Base-by-base conservation (phyloP, 1,139 yeast species). In the Candida labiduridarum region DNA sequence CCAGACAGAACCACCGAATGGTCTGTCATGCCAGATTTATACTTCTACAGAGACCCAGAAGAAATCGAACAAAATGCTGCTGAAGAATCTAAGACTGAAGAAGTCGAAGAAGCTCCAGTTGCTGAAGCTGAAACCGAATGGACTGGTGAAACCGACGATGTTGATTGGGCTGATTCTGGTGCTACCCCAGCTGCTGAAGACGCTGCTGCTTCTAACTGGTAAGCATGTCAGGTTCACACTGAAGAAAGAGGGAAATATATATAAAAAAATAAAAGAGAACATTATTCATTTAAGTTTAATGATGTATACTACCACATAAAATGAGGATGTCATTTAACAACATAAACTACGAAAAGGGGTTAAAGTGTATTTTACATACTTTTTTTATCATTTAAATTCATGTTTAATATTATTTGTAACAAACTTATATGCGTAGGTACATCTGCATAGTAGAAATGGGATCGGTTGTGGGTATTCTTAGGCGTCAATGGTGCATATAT, bases 31-130 rank as follows among this genome's bases (percentile, higher is more conserved):
- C 98, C 98, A 80, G 99, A 94, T 84, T 87, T 92, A 81, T 94
- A 92, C 91, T 94, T 94, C 92, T 94, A 94, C 98, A 94, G 99
- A 87, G 97, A 94, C 83, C 99, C 99, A 74, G 99, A 94, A 84
- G 99, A 94, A 82, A 88, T 88, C 79, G 97, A 90, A 82, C 90
- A 86, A 75, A 81, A 85, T 72, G 79, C 85, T 64, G 84, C 83
- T 68, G 92, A 85, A 68, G 83, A 80, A 64, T 74, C 79, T 65
- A 82, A 80, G 67, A 78, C 73, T 61, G 83, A 77, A 63, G 83
- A 79, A 65, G 63, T 64, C 58, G 69, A 71, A 60, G 78, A 73
- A 63, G 82, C 79, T 64, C 83, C 79, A 68, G 74, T 64, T 56
- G 68, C 68, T 59, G 79, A 74, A 61, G 78, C 76, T 62, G 80